Percentiles rank a stretch among this genome's conserved stretches.
phyloP scores from a whole-genome alignment of 345 rosid species.

The Lenwebbia sp. region DNA sequence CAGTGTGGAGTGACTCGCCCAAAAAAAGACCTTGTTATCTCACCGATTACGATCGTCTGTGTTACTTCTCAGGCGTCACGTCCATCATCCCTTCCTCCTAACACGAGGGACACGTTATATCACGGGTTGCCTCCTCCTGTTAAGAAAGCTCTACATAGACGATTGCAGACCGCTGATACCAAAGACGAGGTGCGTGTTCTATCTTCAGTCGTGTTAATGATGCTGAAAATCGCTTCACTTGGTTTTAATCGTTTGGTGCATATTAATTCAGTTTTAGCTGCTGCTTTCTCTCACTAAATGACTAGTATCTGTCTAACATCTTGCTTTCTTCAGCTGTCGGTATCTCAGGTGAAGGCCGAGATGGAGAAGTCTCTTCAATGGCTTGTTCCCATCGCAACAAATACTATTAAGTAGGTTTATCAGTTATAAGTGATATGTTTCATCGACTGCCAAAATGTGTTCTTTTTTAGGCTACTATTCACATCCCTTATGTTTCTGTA shows the following conservation, averaged over 20 bases:
- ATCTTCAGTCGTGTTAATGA: neutral
- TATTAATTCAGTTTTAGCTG: neutral
- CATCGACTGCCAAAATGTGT: neutral
- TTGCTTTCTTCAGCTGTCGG: slow-evolving; percentile 49
- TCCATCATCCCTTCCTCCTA: slow-evolving; percentile 67
- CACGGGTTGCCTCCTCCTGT: slow-evolving; percentile 56
- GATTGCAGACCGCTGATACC: slow-evolving; percentile 27
- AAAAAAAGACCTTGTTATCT: neutral
- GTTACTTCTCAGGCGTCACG: slow-evolving; percentile 51
- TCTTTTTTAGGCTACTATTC: neutral
- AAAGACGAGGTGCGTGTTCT: slow-evolving; percentile 55
- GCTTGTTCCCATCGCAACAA: slow-evolving; percentile 76
- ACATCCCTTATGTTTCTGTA: neutral
- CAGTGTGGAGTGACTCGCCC: neutral
- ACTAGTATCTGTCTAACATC: neutral
- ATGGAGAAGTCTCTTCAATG: slow-evolving; percentile 88
- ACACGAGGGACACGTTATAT: slow-evolving; percentile 68
- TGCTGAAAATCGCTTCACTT: neutral
- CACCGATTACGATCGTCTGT: neutral
- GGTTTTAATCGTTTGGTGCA: neutral
- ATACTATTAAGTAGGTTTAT: slow-evolving; percentile 63
- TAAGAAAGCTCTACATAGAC: slow-evolving; percentile 59
- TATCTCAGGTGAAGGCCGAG: slow-evolving; percentile 66
- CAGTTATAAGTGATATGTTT: neutral
- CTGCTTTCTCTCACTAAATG: neutral